Base-by-base conservation (phyloP, 78 protist genomes). In the Dictyostelium brefeldianum region DNA sequence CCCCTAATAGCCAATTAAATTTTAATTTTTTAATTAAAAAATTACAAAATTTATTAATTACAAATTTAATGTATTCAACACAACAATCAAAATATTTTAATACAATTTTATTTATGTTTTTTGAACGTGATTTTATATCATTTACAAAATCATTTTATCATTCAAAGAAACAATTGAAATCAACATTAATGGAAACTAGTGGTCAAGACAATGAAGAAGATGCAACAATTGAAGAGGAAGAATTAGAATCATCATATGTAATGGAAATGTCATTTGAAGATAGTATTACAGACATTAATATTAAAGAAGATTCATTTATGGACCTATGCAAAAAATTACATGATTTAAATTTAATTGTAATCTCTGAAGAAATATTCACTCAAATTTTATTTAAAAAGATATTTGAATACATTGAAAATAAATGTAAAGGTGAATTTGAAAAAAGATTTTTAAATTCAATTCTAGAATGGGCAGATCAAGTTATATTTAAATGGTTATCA, bases 101-200 rank as follows among this genome's bases (percentile, higher is more conserved):
- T 46, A 47, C 46, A 7, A 54, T 87, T 29, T 62, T 87, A 31
- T 77, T 64, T 70, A 87, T 47, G 51, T 87, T 87, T 78, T 87
- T 87, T 50, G 93, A 87, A 64, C n/a, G 29, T 2, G 93, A 87
- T 48, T 87, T 87, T 48, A 78, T 77, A 17, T 87, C 93, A 20
- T 87, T 87, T 59, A 73, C 92, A 75, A 85, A 85, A 56, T 41
- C 75, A 17, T 77, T 47, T 51, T 59, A 75, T 31, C 36, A 46
- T 36, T 54, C 81, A 54, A 84, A 74, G 47, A 65, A 50, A 82
- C 54, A 14, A 53, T 29, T 20, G 70, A 54, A 18, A 31, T 15
- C 27, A 56, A 47, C 20, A n/a, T 57, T 20, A n/a, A 22, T n/a
- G 22, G 59, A 74, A n/a, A 20, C 18, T 14, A n/a, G n/a, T n/a